Base-by-base conservation (phyloP, 1,139 yeast species). In the Debaryomycetaceae sp. region DNA sequence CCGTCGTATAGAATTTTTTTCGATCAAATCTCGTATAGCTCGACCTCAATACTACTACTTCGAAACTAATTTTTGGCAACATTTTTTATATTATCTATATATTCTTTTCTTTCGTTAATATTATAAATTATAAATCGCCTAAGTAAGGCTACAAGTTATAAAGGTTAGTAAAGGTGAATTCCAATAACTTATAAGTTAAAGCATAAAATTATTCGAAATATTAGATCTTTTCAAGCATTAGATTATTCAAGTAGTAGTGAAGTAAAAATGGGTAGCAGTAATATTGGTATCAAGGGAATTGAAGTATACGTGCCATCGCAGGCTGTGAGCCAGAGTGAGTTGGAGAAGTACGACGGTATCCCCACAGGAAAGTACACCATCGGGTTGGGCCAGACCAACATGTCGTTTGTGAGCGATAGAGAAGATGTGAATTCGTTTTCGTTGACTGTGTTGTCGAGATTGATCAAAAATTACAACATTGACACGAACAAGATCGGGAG, bases 381-480 rank as follows among this genome's bases (percentile, higher is more conserved):
- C 64, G 99, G 99, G 37, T 78, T 94, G 47, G 98, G 98, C 49
- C 98, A 92, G 73, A 92, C 97, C 57, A 89, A 89, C 67, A 94
- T 94, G 98, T 80, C 95, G 18, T 92, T 88, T 58, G 98, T 92
- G 52, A 87, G 91, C 61, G 99, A 92, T 70, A 81, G 97, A 63
- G 98, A 94, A 70, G 99, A 94, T 59, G 89, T 89, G 56, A 91
- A 91, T 73, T 92, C 98, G 33, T 75, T 94, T 75, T 74, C 88
- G 30, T 75, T 92, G 62, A 92, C 98, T 8, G 97, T 78, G 28
- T 76, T 86, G 47, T 80, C 86, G 46, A 80, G 79, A 48, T 78
- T 94, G 60, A 70, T 94, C 58, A 75, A 79, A 57, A 83, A 89
- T 72, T 83, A 88, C 76, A 73, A 81, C 62, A 78, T 94, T 55